Evolutionary conservation across 1,139 yeast species (phyloP), one percentile per base, ranked within the genome.

Genomic region (Keqinozyma sinolaborantium): DNA sequence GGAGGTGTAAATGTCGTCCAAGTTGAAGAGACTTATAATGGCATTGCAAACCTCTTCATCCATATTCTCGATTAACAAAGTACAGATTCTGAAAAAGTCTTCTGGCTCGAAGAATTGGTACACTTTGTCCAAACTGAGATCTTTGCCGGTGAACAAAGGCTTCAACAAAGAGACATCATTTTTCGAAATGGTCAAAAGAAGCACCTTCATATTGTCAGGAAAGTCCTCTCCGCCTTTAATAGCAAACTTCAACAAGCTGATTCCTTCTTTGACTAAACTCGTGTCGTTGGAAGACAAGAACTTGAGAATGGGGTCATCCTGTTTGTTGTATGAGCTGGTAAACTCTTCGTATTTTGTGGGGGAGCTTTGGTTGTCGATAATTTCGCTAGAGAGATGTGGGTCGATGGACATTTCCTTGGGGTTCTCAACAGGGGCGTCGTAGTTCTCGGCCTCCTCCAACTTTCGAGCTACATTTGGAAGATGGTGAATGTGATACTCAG

Each of bases 241-340:
- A 2, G 74, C 73, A 44, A 56, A 62, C 28, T 57, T 61, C 25
- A 68, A 51, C 15, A 66, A 46, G 31, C 51, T 54, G 2, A 69
- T 48, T 1, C 74, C 75, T 41, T 65, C 72, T 2, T 36, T 43
- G 4, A 59, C 44, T 24, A 53, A 38, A 8, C 51, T 55, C 3
- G 50, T 47, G 31, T 56, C 54, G 9, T 51, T 40, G 1, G 71
- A 63, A 0, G 63, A 51, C 26, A 66, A 50, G 31, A 63, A 64
- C 30, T 55, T 56, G 24, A 62, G 38, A 13, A 66, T 63, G 3
- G 70, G 69, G 33, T 65, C 72, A 7, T 44, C 44, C 23, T 53
- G 53, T 23, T 50, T 45, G 35, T 59, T 60, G 37, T 51, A 56
- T 11, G 16, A 19, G 10, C 7, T 12, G 9, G 25, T n/a, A 10